Evolutionary conservation across 768 basidiomycete species (phyloP).

Genomic region (Naganishia vishniacii): DNA sequence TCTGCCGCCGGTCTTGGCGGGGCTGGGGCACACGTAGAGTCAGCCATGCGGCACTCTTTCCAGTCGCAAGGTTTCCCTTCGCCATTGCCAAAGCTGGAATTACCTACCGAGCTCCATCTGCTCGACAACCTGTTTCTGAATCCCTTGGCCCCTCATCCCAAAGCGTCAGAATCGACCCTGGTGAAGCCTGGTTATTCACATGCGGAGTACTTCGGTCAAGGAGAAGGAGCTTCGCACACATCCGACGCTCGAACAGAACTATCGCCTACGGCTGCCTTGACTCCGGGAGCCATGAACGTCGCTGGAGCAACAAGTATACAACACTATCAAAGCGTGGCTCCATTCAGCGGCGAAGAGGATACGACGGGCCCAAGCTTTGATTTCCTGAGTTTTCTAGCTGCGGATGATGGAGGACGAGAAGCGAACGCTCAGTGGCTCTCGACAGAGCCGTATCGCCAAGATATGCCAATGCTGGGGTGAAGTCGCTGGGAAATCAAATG

Average conservation of each 20-base stretch:
- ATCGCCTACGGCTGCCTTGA: not conserved
- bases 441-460: slow-evolving; percentile 28
- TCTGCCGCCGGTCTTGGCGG: not conserved
- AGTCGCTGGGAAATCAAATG: not conserved
- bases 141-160: slow-evolving; percentile 46
- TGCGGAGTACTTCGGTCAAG: not conserved
- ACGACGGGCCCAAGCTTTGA: slow-evolving; percentile 32
- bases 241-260: not conserved
- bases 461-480: slow-evolving; percentile 31
- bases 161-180: slow-evolving; percentile 46
- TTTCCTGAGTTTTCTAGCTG: slow-evolving; percentile 41
- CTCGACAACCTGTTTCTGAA: slow-evolving; percentile 49
- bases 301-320: not conserved
- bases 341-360: slow-evolving; percentile 15
- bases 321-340: not conserved
- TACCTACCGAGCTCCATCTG: slow-evolving; percentile 47
- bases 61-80: slow-evolving; percentile 41
- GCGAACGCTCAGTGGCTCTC: slow-evolving; percentile 33
- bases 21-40: slow-evolving; percentile 17
- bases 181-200: slow-evolving; percentile 17
- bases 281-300: not conserved
- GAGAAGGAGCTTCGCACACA: slow-evolving; percentile 4
- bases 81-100: slow-evolving; percentile 38
- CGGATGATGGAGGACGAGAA: slow-evolving; percentile 39
- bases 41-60: slow-evolving; percentile 29